Conservation (phyloP, 2,329 filamentous ascomycete species). For the Xylaria sp. region DNA sequence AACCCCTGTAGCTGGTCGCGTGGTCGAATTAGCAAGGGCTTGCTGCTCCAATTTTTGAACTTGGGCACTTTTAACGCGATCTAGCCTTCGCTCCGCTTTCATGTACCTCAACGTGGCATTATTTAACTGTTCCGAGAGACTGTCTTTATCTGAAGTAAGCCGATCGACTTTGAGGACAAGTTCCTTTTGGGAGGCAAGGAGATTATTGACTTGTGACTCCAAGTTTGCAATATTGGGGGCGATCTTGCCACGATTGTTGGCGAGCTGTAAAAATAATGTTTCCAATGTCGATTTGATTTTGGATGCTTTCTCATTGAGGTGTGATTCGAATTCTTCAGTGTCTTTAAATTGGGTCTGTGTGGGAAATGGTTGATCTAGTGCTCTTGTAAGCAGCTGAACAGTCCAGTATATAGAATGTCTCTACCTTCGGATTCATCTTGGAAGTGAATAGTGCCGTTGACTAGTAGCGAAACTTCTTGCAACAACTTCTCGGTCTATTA, state of each 20-base stretch:
- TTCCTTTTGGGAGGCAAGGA: conserved; percentile 85
- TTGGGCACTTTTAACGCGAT: conserved; percentile 86
- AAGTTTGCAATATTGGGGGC: conserved; percentile 77
- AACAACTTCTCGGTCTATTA: conserved; percentile 59
- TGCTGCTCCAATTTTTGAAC: conserved; percentile 93
- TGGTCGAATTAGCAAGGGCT: conserved; percentile 75
- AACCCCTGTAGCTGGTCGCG: conserved; percentile 55
- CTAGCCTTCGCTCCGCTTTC: conserved; percentile 93
- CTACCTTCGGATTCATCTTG: conserved; percentile 57
- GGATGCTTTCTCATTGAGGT: conserved; percentile 79
- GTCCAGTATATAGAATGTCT: conserved; percentile 8
- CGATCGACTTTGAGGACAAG: conserved; percentile 80
- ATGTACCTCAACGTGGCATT: conserved; percentile 90
- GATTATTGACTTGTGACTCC: conserved; percentile 77
- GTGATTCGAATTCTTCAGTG: conserved; percentile 78
- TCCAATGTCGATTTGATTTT: conserved; percentile 80
- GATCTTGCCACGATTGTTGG: conserved; percentile 61
- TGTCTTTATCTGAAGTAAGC: conserved; percentile 80
- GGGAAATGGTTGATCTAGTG: conserved; percentile 63
- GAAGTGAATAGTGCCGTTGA: conserved; percentile 60
- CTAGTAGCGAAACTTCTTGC: conserved; percentile 71
- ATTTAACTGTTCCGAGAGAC: conserved; percentile 86
- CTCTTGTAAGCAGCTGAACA: conserved; percentile 40
- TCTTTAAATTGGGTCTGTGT: conserved; percentile 71
- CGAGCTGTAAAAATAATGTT: conserved; percentile 70